phyloP scores from a whole-genome alignment of 2,329 filamentous ascomycete genomes.

The Ophiosphaerella herpotricha region DNA sequence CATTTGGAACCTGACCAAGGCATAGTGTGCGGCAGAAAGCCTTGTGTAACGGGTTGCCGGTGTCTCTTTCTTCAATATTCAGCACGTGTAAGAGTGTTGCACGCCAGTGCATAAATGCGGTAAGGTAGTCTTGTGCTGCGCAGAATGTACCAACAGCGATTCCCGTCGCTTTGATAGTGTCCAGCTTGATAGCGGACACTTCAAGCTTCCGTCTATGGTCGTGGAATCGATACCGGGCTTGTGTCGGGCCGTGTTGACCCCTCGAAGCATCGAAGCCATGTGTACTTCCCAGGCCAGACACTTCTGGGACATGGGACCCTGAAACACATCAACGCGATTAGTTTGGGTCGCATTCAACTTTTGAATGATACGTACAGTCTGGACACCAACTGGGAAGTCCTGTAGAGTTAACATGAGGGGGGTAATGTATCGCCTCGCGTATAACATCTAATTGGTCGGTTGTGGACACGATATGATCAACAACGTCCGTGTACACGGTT shows the following conservation, averaged over 20 bases:
- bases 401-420: conserved; percentile 21
- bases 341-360: neutral
- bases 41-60: conserved; percentile 19
- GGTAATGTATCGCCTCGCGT: conserved; percentile 44
- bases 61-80: conserved; percentile 4
- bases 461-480: conserved; percentile 34
- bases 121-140: conserved; percentile 38
- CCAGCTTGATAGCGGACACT: conserved; percentile 39
- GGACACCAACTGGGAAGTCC: conserved; percentile 44
- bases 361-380: conserved; percentile 30
- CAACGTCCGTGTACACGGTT: conserved; percentile 43
- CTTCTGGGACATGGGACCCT: conserved; percentile 32
- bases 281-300: conserved; percentile 13
- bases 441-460: conserved; percentile 41
- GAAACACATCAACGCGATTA: neutral
- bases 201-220: conserved; percentile 33
- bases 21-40: conserved; percentile 39
- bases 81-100: conserved; percentile 25
- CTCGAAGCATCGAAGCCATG: conserved; percentile 27
- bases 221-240: conserved; percentile 24
- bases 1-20: conserved; percentile 25
- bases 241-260: neutral
- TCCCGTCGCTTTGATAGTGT: conserved; percentile 27
- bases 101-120: conserved; percentile 46
- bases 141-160: conserved; percentile 37